Base-by-base conservation (phyloP, 2,329 filamentous ascomycete genomes). In the Phyllosticta paracitricarpa region DNA sequence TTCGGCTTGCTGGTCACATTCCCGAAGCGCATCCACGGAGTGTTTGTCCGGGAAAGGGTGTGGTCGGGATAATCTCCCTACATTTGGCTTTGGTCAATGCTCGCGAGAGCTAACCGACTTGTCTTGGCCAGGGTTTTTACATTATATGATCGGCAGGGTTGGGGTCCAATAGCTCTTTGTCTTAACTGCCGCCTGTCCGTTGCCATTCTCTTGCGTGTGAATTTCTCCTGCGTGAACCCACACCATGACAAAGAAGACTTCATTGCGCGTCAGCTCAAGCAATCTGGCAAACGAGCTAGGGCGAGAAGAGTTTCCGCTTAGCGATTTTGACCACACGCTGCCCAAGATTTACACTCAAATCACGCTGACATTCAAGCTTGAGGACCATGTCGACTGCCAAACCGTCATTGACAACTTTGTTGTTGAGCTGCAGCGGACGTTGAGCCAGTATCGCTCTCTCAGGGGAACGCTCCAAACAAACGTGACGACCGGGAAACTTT, bases 321-420 rank as follows among this genome's bases (percentile, higher is more conserved):
- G 58, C 33, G 58, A 60, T 1, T n/a, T 60, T 9, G 58, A 60
- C 35, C 53, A 60, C 51, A 48, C 33, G 1, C 12, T 60, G 14
- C 53, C 58, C 17, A 60, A 60, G 12, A 56, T 56, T 9, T 60
- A 60, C 53, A 56, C 35, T 8, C 58, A n/a, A 35, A 33, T 52
- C 10, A 19, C 54, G 19, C 30, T 61, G 2, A 12, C 83, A 1
- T 61, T 52, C 54, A 48, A 61, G 28, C 48, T 57, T 22, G 54
- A 52, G 19, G 19, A 54, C 0, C 52, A 64, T 17, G 59, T 58
- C 14, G 58, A 61, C 14, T 14, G 22, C n/a, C n/a, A 5, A 4
- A 48, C 19, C 14, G 60, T 68, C 3, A 26, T 65, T 6, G 33
- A 65, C 2, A 66, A 62, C 48, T 55, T 68, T n/a, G 30, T 22